phyloP scores from a whole-genome alignment of 345 rosid genomes.

The Theobroma cacao region DNA sequence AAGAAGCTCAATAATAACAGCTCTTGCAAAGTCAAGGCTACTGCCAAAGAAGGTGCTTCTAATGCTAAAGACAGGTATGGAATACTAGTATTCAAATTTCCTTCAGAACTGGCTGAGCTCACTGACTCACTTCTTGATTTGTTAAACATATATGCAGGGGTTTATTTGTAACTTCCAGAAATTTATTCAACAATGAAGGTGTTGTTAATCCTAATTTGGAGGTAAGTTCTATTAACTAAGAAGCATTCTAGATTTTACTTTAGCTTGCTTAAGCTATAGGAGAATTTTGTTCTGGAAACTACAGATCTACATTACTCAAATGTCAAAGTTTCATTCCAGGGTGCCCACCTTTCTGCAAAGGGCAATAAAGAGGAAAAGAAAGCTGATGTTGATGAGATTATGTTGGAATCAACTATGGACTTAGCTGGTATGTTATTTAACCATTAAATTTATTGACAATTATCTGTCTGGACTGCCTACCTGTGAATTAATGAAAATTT shows the following conservation, averaged over 20 bases:
- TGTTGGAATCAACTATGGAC: constrained; percentile 17
- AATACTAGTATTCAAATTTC: neutral
- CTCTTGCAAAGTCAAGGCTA: constrained; percentile 43
- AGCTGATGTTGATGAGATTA: constrained; percentile 12
- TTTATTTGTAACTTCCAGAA: constrained; percentile 36
- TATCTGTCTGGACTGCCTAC: neutral
- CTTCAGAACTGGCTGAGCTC: neutral
- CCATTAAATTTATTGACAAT: neutral
- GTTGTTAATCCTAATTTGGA: constrained; percentile 29
- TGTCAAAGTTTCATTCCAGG: constrained; percentile 29
- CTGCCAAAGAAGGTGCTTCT: constrained; percentile 23
- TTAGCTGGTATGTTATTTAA: constrained; percentile 34
- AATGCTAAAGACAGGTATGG: constrained; percentile 42
- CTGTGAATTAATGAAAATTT: neutral
- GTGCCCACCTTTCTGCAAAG: constrained; percentile 23
- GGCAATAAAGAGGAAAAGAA: constrained; percentile 21
- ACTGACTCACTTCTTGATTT: neutral
- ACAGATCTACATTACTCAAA: neutral
- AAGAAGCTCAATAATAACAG: constrained; percentile 39
- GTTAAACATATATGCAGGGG: constrained; percentile 37
- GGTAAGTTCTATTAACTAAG: constrained; percentile 34
- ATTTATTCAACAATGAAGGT: constrained; percentile 43
- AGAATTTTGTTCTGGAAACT: neutral
- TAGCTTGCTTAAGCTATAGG: neutral
- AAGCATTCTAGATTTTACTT: neutral